Base-by-base conservation (phyloP, 768 basidiomycete species). In the Russula virescens region DNA sequence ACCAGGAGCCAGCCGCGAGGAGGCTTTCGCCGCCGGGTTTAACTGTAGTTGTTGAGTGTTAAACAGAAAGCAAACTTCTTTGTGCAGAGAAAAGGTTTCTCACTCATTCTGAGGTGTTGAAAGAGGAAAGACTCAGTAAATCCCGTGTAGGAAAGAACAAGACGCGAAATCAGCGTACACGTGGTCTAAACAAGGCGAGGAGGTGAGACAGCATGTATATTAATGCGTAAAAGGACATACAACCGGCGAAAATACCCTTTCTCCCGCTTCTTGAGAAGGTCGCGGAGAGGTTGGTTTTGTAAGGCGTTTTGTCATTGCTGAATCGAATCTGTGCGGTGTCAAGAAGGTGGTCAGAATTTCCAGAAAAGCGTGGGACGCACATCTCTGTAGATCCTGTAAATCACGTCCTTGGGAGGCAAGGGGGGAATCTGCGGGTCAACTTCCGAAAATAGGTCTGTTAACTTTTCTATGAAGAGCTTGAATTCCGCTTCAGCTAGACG, bases 271-370 rank as follows among this genome's bases (percentile, higher is more conserved):
- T 79, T 4, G 93, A 94, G 68, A 95, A 91, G 58, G 86, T 88
- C 0, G 91, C 89, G 0, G 88, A 88, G 35, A 98, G 80, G 11
- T 80, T 79, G 7, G 73, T 82, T 75, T 98, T 98, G 77, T 99
- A 99, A 0, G 96, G 96, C 5, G 96, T 99, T 76, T 94, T 95
- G 71, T 94, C 90, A 60, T 91, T 91, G 70, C 89, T 92, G 74
- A 96, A 97, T 16, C 94, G 83, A 25, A 96, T 73, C 90, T 93
- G 49, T 40, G 40, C 8, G n/a, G 13, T 40, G 21, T 40, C 8
- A 25, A 9, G 19, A 42, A n/a, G 26, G 34, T 26, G 53, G 31
- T 26, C 8, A 26, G 3, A 26, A 35, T 23, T 45, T 26, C 28
- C 26, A 54, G 38, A 49, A 48, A 49, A n/a, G 40, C 34, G 43